phyloP scores from a whole-genome alignment of 1,139 yeast species.

The Magnusiomyces fungicola region DNA sequence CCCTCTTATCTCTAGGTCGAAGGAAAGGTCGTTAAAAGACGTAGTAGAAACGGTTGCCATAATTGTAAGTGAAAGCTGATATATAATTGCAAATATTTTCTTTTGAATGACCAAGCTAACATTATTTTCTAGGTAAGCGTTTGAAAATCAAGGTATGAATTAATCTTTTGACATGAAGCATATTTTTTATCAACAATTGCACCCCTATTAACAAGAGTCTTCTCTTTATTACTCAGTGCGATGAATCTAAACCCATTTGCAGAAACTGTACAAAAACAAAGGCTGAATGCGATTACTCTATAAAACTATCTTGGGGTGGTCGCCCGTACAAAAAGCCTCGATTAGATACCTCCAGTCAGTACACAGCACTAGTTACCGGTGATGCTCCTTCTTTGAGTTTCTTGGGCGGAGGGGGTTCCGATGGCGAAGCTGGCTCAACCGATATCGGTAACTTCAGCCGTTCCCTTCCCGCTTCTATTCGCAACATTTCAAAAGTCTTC shows the following conservation, averaged over 20 bases:
- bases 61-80: slow-evolving; percentile 21
- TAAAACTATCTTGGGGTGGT: slow-evolving; percentile 73
- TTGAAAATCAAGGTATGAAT: slow-evolving; percentile 22
- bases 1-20: slow-evolving; percentile 9
- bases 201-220: background rate
- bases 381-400: background rate
- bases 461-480: slow-evolving; percentile 8
- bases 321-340: slow-evolving; percentile 45
- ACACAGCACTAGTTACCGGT: background rate
- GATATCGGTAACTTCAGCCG: background rate
- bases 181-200: background rate
- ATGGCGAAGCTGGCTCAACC: background rate
- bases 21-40: slow-evolving; percentile 21
- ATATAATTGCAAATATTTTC: background rate
- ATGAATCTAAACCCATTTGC: slow-evolving; percentile 63
- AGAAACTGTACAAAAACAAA: slow-evolving; percentile 46
- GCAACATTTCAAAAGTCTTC: slow-evolving; percentile 19
- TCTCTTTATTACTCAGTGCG: too few species aligned
- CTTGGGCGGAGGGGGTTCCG: background rate
- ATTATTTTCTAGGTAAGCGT: slow-evolving; percentile 19
- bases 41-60: slow-evolving; percentile 31
- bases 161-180: slow-evolving; percentile 20
- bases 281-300: slow-evolving; percentile 55
- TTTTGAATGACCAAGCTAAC: background rate
- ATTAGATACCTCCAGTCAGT: slow-evolving; percentile 1